A percentile compares a stretch with the other conserved stretches of the same genome.
phyloP scores from a whole-genome alignment of 2,329 filamentous ascomycete genomes.

The Colletotrichum tabaci region DNA sequence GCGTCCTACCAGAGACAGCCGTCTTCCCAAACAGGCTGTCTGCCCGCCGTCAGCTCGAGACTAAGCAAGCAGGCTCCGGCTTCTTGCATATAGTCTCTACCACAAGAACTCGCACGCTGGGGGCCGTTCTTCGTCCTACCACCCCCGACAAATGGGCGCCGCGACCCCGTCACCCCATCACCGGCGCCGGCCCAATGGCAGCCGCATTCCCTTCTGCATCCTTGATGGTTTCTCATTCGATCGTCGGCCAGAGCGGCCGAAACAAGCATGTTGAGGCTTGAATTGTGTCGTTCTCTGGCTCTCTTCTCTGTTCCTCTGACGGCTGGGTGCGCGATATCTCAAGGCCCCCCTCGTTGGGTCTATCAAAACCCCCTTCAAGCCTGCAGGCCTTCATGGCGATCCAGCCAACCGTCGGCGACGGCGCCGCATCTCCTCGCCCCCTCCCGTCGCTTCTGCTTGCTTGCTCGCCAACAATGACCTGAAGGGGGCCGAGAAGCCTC shows the following conservation, averaged over 20 bases:
- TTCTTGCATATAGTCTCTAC: constrained; percentile 25
- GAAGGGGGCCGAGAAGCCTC: fast-evolving
- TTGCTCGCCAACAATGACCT: not conserved
- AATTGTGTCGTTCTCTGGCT: not conserved
- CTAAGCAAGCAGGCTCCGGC: constrained; percentile 30
- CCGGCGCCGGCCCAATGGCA: constrained; percentile 18
- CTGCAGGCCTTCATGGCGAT: not conserved
- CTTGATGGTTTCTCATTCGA: constrained; percentile 14
- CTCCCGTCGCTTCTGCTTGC: too few species aligned
- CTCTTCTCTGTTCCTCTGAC: too few species aligned
- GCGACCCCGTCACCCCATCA: constrained; percentile 21
- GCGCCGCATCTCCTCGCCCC: not conserved
- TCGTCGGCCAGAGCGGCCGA: constrained; percentile 24
- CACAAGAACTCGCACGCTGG: not conserved
- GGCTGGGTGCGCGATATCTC: too few species aligned
- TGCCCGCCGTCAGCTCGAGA: not conserved
- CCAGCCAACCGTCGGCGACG: constrained; percentile 1
- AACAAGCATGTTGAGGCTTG: constrained; percentile 33
- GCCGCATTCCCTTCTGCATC: constrained; percentile 11
- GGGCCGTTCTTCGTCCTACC: constrained; percentile 9
- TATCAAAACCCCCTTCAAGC: not conserved
- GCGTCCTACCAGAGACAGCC: not conserved
- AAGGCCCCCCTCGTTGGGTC: too few species aligned
- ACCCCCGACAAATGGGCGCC: constrained; percentile 10
- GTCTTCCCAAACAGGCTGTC: not conserved